These are phyloP conservation scores for Bryum argenteum DNA, from an alignment of 225 moss, liverwort and hornwort genomes.

Conservation along the genomic window DNA sequence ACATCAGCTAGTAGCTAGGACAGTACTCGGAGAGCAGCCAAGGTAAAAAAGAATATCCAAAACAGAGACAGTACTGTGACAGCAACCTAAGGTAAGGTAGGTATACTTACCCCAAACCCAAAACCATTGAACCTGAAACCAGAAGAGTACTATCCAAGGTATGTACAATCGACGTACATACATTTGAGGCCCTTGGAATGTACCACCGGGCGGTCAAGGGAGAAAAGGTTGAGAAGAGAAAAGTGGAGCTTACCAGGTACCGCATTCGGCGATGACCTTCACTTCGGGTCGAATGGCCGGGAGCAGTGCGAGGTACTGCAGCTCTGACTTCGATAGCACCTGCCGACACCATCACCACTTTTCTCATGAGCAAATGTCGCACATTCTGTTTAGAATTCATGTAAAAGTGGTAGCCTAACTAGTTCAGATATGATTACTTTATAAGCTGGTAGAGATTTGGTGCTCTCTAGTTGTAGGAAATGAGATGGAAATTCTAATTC, in stretches of 20 bases:
- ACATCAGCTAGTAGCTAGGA: background rate
- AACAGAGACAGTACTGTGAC: no score
- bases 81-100: background rate
- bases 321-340: constrained; percentile 90
- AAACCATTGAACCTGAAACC: no score
- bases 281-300: constrained; percentile 77
- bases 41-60: no score
- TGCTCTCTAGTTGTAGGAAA: no score
- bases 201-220: no score
- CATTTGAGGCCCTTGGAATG: background rate
- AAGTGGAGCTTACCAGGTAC: constrained; percentile 59
- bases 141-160: background rate
- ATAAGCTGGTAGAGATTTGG: no score
- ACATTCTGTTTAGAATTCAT: background rate
- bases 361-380: background rate
- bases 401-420: no score
- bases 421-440: no score
- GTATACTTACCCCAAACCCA: background rate
- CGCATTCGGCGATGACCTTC: constrained; percentile 97
- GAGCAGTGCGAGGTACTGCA: constrained; percentile 83
- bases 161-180: background rate
- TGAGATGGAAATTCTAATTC: no score
- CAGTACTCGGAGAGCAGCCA: background rate
- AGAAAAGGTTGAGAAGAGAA: background rate
- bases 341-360: constrained; percentile 28